A percentile compares a stretch with the other conserved stretches of the same genome.
Conservation (phyloP, 495 filamentous ascomycete genomes). For the Ascobolus immersus region DNA sequence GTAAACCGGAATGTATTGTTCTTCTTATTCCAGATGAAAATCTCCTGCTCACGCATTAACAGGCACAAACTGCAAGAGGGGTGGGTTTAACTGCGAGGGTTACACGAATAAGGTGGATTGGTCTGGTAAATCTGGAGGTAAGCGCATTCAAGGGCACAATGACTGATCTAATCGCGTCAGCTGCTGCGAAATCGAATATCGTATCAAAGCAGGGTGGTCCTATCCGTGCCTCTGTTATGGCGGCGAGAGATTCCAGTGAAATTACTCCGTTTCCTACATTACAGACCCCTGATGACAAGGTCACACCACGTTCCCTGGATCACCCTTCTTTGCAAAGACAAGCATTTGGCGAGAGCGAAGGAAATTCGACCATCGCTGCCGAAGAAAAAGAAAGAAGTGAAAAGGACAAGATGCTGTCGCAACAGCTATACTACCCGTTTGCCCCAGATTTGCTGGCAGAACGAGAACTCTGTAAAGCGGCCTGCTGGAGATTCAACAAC, state of each 20-base stretch:
- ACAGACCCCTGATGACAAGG: conserved; percentile 2
- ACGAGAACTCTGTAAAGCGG: conserved; percentile 60
- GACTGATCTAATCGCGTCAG: conserved; percentile 33
- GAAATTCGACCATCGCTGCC: conserved; percentile 17
- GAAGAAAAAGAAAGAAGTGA: conserved; percentile 30
- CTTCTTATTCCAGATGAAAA: neutral
- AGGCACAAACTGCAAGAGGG: conserved; percentile 84
- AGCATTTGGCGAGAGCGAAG: conserved; percentile 11
- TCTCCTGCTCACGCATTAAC: conserved; percentile 3
- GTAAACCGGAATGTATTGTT: conserved; percentile 59
- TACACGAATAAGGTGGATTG: conserved; percentile 57
- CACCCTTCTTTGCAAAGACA: conserved; percentile 12
- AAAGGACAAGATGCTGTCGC: conserved; percentile 82
- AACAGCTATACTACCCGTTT: conserved; percentile 55
- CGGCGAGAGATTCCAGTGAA: conserved; percentile 17
- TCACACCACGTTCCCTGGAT: conserved; percentile 21
- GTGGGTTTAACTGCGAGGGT: conserved; percentile 82
- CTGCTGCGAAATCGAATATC: conserved; percentile 19
- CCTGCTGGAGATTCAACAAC: conserved; percentile 75
- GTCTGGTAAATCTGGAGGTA: conserved; percentile 34
- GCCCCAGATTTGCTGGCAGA: conserved; percentile 59
- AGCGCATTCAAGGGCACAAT: conserved; percentile 45
- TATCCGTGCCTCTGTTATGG: conserved; percentile 20
- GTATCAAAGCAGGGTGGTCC: conserved; percentile 5
- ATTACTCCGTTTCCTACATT: neutral